Evolutionary conservation across 2,329 filamentous ascomycete genomes (phyloP).

Genomic region (Neobulgaria alba): DNA sequence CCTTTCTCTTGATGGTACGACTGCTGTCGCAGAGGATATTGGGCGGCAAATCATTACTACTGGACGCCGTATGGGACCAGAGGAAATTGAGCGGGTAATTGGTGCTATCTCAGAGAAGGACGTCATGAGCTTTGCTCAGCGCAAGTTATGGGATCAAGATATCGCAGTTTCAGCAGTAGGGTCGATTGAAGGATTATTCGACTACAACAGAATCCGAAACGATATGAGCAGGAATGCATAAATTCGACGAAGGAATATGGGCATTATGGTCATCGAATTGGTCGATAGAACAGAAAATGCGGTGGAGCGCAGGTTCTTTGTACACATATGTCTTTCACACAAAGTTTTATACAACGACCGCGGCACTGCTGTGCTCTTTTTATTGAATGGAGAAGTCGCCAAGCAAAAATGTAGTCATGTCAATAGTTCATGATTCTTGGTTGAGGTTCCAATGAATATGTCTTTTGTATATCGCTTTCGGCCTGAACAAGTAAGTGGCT

Average conservation of each 20-base stretch:
- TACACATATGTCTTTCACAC: constrained; percentile 27
- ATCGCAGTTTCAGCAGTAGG: constrained; percentile 90
- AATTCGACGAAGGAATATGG: constrained; percentile 13
- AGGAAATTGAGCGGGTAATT: constrained; percentile 90
- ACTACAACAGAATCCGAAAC: constrained; percentile 71
- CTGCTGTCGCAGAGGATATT: constrained; percentile 95
- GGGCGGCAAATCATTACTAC: constrained; percentile 98
- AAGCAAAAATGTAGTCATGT: too few species aligned
- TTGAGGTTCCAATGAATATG: too few species aligned
- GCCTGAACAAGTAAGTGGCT: too few species aligned
- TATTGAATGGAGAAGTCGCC: neutral
- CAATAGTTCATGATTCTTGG: too few species aligned
- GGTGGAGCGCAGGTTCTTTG: constrained; percentile 24
- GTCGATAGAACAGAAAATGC: constrained; percentile 29
- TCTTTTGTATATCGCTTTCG: too few species aligned
- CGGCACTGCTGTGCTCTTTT: too few species aligned
- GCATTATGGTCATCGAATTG: constrained; percentile 2
- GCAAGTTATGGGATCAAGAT: constrained; percentile 96
- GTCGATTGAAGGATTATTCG: constrained; percentile 71
- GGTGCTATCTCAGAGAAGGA: constrained; percentile 88
- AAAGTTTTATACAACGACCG: constrained; percentile 14
- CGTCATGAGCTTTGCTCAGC: constrained; percentile 91
- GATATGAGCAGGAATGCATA: constrained; percentile 75
- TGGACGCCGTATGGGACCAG: constrained; percentile 79
- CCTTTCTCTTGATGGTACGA: constrained; percentile 93